Evolutionary conservation across 1,139 yeast genomes (phyloP).

Genomic region (Geotrichum aggregatum): DNA sequence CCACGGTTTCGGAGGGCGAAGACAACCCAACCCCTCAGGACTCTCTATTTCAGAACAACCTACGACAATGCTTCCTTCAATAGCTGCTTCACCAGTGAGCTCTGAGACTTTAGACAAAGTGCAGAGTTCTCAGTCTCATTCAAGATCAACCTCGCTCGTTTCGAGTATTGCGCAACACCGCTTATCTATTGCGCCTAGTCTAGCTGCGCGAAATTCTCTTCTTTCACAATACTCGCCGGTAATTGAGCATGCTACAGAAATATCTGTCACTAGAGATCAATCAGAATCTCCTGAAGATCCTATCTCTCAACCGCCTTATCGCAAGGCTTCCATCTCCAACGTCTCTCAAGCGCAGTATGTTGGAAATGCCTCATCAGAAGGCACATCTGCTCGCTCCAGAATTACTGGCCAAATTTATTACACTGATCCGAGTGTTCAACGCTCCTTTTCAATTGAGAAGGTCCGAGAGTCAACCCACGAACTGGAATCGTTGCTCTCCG

Average conservation of each 20-base stretch:
- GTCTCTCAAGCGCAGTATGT: too few species aligned
- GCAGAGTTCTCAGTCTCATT: too few species aligned
- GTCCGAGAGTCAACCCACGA: slow-evolving; percentile 29
- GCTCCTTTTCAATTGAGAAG: slow-evolving; percentile 22
- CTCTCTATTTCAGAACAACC: too few species aligned
- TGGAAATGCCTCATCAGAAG: too few species aligned
- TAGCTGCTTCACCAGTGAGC: neutral
- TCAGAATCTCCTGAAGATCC: neutral
- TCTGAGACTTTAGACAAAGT: too few species aligned
- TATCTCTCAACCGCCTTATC: slow-evolving; percentile 1
- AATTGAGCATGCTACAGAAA: slow-evolving; percentile 22
- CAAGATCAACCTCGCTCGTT: neutral
- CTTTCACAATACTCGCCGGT: slow-evolving; percentile 25
- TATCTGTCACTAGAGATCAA: slow-evolving; percentile 2
- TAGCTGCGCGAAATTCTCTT: slow-evolving; percentile 20
- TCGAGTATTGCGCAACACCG: slow-evolving; percentile 6
- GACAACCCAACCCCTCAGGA: too few species aligned
- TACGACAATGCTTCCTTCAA: too few species aligned
- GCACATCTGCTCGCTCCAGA: too few species aligned
- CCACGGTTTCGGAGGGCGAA: too few species aligned
- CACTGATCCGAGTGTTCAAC: neutral
- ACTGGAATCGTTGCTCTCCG: slow-evolving; percentile 27
- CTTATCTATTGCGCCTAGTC: slow-evolving; percentile 20
- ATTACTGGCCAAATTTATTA: slow-evolving; percentile 1
- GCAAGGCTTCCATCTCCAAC: too few species aligned